Conservation (phyloP, 257 asterid species). For the Fraxinus cuspidata region DNA sequence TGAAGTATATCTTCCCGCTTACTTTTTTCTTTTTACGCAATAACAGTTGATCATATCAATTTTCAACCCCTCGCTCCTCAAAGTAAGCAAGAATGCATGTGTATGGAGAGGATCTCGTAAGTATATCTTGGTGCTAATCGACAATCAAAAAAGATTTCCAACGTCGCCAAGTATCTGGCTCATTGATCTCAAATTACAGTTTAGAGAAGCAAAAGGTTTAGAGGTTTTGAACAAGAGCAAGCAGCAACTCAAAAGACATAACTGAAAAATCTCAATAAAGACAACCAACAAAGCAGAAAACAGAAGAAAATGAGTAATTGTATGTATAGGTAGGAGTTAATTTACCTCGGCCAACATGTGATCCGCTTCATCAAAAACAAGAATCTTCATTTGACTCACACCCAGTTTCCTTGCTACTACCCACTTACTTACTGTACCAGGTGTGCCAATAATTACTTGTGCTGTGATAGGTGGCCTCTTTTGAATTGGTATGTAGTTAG, state of each 20-base stretch:
- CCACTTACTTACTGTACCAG: slow-evolving; percentile 85
- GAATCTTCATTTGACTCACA: slow-evolving; percentile 75
- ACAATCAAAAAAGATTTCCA: not conserved
- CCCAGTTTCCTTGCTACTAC: slow-evolving; percentile 66
- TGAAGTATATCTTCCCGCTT: not conserved
- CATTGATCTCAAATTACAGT: not conserved
- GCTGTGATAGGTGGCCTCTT: slow-evolving; percentile 67
- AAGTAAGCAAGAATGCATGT: not conserved
- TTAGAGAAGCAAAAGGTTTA: not conserved
- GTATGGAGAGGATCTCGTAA: not conserved
- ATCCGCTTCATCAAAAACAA: slow-evolving; percentile 96
- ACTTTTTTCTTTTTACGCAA: not conserved
- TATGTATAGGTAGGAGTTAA: not conserved
- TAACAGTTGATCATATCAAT: not conserved
- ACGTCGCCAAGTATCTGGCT: not conserved
- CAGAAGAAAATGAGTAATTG: not conserved
- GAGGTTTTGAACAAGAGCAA: not conserved
- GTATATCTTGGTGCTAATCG: not conserved
- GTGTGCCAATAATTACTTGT: slow-evolving; percentile 92
- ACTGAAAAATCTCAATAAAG: not conserved
- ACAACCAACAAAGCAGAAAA: not conserved
- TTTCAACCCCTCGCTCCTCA: not conserved
- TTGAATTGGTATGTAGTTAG: slow-evolving; percentile 51
- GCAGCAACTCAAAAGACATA: not conserved
- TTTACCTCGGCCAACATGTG: slow-evolving; percentile 89